phyloP scores from a whole-genome alignment of 148 eudicot genomes.

The Fagopyrum tataricum region DNA sequence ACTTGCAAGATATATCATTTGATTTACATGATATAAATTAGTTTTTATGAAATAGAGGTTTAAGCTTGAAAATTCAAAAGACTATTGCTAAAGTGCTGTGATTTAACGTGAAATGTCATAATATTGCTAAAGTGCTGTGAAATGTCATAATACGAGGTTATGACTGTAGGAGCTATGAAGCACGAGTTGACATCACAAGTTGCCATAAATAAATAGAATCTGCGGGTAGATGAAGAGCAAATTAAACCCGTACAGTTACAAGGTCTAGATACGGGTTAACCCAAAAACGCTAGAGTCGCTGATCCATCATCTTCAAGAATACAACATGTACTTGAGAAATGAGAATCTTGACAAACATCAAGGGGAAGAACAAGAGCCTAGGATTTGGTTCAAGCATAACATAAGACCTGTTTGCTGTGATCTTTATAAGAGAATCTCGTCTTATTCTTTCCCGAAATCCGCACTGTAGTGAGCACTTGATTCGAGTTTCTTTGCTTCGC shows the following conservation, averaged over 20 bases:
- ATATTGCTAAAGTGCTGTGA: too few relatives aligned
- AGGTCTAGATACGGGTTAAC: not conserved
- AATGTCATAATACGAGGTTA: too few relatives aligned
- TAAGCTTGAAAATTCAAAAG: too few relatives aligned
- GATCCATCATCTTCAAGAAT: not conserved
- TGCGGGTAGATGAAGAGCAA: not conserved
- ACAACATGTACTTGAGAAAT: not conserved
- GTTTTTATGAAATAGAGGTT: too few relatives aligned
- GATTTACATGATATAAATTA: too few relatives aligned
- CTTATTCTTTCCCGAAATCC: constrained; percentile 87
- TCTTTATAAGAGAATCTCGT: not conserved
- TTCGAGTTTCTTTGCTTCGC: constrained; percentile 91
- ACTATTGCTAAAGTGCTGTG: too few relatives aligned
- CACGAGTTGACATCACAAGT: not conserved
- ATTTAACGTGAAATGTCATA: too few relatives aligned
- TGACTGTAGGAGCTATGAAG: not conserved
- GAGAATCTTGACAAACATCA: not conserved
- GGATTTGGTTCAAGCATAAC: not conserved
- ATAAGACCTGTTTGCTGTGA: not conserved
- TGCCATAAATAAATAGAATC: not conserved
- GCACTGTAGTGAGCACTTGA: constrained; percentile 75
- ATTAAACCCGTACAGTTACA: not conserved
- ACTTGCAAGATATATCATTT: too few relatives aligned
- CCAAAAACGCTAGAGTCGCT: not conserved
- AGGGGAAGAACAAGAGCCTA: not conserved